Percentiles rank a stretch among this genome's conserved stretches.
Evolutionary conservation across 139 green algal genomes (phyloP).

Genomic region (Closterium sp.): DNA sequence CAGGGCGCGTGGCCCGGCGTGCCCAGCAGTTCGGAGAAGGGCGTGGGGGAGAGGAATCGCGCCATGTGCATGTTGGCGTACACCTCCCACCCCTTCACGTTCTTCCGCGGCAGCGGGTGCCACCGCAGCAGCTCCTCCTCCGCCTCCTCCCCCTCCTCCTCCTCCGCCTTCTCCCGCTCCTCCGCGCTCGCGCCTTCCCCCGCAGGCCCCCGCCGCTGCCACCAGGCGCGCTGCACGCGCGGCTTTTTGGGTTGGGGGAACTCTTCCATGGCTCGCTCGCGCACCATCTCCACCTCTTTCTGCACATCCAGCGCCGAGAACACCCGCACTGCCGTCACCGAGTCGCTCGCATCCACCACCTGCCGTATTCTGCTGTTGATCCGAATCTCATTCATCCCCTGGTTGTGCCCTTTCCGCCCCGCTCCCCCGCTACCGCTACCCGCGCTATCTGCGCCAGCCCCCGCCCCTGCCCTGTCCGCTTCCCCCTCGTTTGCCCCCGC

Average conservation of each 20-base stretch:
- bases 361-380: neutral
- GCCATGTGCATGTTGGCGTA: neutral
- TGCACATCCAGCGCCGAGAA: neutral
- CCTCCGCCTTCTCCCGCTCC: neutral
- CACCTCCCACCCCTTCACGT: neutral
- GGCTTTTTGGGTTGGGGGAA: neutral
- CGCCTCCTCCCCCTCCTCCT: neutral
- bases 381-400: neutral
- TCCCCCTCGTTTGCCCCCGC: neutral
- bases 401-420: neutral
- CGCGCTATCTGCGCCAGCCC: neutral
- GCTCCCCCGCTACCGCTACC: neutral
- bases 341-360: constrained; percentile 9
- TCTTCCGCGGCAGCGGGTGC: neutral
- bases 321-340: neutral
- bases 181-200: neutral
- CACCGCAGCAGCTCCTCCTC: neutral
- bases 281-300: neutral
- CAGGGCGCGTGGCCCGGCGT: neutral
- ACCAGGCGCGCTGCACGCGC: neutral
- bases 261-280: neutral
- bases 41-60: neutral
- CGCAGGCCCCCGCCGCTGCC: neutral
- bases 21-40: neutral
- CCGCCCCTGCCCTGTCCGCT: neutral